phyloP scores from a whole-genome alignment of 2,329 filamentous ascomycete species.

The Nigrospora osmanthi region DNA sequence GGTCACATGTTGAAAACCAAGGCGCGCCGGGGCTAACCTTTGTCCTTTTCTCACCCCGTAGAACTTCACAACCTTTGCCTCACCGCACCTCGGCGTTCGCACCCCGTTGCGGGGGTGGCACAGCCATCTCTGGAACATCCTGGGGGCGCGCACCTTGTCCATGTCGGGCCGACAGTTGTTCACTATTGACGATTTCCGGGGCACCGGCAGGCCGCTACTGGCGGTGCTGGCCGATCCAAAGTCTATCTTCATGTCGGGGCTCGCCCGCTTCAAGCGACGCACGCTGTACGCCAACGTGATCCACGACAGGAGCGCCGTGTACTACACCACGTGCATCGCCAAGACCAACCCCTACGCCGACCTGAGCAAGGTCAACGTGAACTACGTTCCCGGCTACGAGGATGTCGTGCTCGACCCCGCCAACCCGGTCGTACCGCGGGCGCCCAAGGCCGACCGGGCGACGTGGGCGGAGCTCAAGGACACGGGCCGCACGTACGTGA shows the following conservation, averaged over 20 bases:
- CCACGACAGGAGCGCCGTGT: conserved; percentile 76
- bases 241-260: conserved; percentile 76
- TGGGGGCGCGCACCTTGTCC: conserved; percentile 75
- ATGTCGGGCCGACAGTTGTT: conserved; percentile 84
- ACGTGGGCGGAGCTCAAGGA: conserved; percentile 24
- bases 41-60: conserved; percentile 19
- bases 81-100: conserved; percentile 72
- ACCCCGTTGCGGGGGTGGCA: conserved; percentile 59
- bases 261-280: conserved; percentile 68
- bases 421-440: conserved; percentile 48
- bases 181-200: conserved; percentile 75
- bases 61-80: conserved; percentile 92
- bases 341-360: conserved; percentile 71
- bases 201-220: conserved; percentile 73
- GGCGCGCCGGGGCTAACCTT: conserved; percentile 5
- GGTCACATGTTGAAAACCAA: no score
- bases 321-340: conserved; percentile 75
- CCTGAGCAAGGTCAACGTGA: conserved; percentile 58
- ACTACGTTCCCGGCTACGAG: conserved; percentile 67
- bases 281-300: conserved; percentile 79
- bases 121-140: conserved; percentile 69
- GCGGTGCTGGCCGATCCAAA: conserved; percentile 74
- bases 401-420: conserved; percentile 66
- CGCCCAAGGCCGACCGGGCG: conserved; percentile 15
- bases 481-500: conserved; percentile 27